phyloP scores from a whole-genome alignment of 1,284 basidiomycete species.

The Fistulinella cinereoalba region DNA sequence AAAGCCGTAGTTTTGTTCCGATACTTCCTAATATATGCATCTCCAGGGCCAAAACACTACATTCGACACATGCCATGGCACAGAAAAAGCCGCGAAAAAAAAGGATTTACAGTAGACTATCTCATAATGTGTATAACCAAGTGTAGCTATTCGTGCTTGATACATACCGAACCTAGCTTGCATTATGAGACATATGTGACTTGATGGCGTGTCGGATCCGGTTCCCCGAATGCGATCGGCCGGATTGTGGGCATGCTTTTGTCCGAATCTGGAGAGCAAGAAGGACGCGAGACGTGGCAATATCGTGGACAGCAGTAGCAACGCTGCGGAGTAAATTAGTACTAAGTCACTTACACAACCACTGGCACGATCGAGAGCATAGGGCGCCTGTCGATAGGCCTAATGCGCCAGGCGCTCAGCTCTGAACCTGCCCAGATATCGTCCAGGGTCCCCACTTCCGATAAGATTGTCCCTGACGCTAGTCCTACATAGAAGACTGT shows the following conservation, averaged over 20 bases:
- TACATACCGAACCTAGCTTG: not conserved
- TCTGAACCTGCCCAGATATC: not conserved
- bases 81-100: constrained; percentile 8
- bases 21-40: constrained; percentile 6
- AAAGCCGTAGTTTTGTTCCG: constrained; percentile 6
- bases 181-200: not conserved
- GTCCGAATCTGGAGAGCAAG: no score
- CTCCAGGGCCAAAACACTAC: constrained; percentile 5
- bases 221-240: not conserved
- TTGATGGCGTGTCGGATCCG: no score
- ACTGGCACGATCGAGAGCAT: no score
- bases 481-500: not conserved
- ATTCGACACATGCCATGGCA: not conserved
- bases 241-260: not conserved
- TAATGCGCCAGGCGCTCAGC: not conserved
- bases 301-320: not conserved
- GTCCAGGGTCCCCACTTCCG: no score
- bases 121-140: not conserved
- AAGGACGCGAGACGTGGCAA: not conserved
- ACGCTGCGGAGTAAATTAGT: not conserved
- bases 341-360: no score
- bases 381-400: no score
- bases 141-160: not conserved
- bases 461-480: not conserved
- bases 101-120: not conserved